Evolutionary conservation across 495 filamentous ascomycete species (phyloP), one percentile per base, ranked within the genome.

Genomic region (Aspergillus diversus): DNA sequence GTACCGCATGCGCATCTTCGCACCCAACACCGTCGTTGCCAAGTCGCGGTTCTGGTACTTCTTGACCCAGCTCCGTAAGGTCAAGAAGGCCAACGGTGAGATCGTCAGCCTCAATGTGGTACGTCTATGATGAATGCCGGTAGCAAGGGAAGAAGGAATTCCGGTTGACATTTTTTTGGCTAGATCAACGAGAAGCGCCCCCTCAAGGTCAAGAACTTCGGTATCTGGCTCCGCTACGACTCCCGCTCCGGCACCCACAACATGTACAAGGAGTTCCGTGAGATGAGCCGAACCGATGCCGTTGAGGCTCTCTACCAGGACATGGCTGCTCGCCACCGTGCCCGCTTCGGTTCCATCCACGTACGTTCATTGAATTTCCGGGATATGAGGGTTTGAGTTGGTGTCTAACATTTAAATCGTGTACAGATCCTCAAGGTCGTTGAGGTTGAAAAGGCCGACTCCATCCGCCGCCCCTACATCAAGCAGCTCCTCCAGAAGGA

Each of bases 261-360:
- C 89, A 99, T 99, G 95, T 99, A 99, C 92, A 98, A 97, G 87
- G 95, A 99, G 86, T 98, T 97, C 88, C 90, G 95, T 77, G 95
- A 98, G 87, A 91, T 97, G 85, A 93, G 91, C 75, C 87, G 95
- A 79, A 90, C 88, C 66, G 94, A 92, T 64, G 95, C 95, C 65
- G 95, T 99, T 65, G 92, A 98, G 82, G 84, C 93, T 68, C 88
- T 99, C 77, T 99, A 99, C 87, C 91, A 96, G 83, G 95, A 99
- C 81, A 98, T 99, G 96, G 91, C 95, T 73, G 93, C 96, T 77
- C 90, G 96, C 74, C 95, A 99, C 85, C 91, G 95, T 79, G 88
- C 95, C 71, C 92, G 95, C 69, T 99, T 98, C 86, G 87, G 96
- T 79, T 97, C 92, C 60, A 90, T 99, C 77, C 92, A 96, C 87